These are phyloP conservation scores for Neurospora intermedia DNA, from an alignment of 495 filamentous ascomycete genomes.

Conservation along the genomic window DNA sequence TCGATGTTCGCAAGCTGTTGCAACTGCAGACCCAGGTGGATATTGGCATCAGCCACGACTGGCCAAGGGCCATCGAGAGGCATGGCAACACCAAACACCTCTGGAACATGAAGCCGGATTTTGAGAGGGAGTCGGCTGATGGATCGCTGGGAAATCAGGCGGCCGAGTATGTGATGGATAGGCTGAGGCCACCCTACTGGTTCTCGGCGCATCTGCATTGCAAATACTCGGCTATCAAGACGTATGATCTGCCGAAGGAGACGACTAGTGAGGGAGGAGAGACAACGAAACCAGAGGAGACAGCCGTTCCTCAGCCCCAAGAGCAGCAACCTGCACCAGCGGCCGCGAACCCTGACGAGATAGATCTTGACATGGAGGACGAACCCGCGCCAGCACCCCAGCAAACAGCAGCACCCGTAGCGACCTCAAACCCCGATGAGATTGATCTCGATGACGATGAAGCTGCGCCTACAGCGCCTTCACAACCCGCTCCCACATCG, in stretches of 20 bases:
- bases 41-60: conserved; percentile 87
- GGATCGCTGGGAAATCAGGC: conserved; percentile 70
- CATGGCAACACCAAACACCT: conserved; percentile 53
- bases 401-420: neutral
- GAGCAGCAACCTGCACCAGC: neutral
- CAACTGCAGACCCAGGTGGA: conserved; percentile 75
- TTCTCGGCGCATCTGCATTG: conserved; percentile 90
- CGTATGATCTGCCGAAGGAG: conserved; percentile 35
- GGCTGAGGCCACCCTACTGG: conserved; percentile 76
- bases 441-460: conserved; percentile 31
- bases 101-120: conserved; percentile 59
- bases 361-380: conserved; percentile 10
- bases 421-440: neutral
- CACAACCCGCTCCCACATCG: neutral
- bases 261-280: neutral
- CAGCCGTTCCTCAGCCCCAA: neutral
- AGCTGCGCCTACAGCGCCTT: neutral
- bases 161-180: conserved; percentile 65
- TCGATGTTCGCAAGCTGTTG: conserved; percentile 88
- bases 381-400: neutral
- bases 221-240: conserved; percentile 65
- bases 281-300: neutral
- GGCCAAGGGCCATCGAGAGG: conserved; percentile 73
- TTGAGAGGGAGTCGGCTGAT: conserved; percentile 59
- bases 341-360: conserved; percentile 5